A percentile compares a stretch with the other conserved stretches of the same genome.
phyloP scores from a whole-genome alignment of 2,329 filamentous ascomycete genomes.

The Cladorrhinum sp. region DNA sequence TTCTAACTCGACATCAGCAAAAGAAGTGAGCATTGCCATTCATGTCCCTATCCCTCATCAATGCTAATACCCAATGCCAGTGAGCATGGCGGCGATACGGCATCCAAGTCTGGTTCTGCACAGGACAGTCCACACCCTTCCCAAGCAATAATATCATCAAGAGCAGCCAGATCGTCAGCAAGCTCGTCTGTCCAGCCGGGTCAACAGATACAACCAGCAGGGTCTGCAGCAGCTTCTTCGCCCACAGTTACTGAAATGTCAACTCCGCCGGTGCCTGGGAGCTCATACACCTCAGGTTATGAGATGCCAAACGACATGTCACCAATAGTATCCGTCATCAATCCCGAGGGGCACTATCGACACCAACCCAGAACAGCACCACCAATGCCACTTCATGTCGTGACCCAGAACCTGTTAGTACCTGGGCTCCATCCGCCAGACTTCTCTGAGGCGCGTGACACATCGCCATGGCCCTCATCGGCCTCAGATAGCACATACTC shows the following conservation, averaged over 20 bases:
- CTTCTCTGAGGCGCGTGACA: constrained; percentile 34
- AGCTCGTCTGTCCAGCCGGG: not conserved
- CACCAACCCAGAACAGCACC: constrained; percentile 30
- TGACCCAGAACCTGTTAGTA: constrained; percentile 28
- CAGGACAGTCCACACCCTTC: constrained; percentile 31
- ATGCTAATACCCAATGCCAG: constrained; percentile 29
- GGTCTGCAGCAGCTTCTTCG: constrained; percentile 5
- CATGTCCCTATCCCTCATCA: not conserved
- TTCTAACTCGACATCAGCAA: constrained; percentile 55
- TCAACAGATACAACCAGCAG: not conserved
- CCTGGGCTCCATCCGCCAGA: constrained; percentile 34
- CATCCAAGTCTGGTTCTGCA: constrained; percentile 29
- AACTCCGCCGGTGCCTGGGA: constrained; percentile 14
- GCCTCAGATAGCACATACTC: constrained; percentile 49
- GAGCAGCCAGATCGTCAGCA: not conserved
- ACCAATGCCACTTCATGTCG: constrained; percentile 26
- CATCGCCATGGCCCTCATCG: constrained; percentile 43
- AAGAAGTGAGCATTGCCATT: constrained; percentile 44
- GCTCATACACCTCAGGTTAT: constrained; percentile 14
- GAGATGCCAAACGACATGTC: not conserved
- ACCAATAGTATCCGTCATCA: not conserved
- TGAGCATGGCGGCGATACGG: constrained; percentile 45
- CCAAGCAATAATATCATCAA: constrained; percentile 21
- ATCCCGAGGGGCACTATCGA: constrained; percentile 21
- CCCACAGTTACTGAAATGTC: constrained; percentile 7